These are phyloP conservation scores for Marvania coccoides DNA, from an alignment of 139 green algal genomes.

Conservation along the genomic window DNA sequence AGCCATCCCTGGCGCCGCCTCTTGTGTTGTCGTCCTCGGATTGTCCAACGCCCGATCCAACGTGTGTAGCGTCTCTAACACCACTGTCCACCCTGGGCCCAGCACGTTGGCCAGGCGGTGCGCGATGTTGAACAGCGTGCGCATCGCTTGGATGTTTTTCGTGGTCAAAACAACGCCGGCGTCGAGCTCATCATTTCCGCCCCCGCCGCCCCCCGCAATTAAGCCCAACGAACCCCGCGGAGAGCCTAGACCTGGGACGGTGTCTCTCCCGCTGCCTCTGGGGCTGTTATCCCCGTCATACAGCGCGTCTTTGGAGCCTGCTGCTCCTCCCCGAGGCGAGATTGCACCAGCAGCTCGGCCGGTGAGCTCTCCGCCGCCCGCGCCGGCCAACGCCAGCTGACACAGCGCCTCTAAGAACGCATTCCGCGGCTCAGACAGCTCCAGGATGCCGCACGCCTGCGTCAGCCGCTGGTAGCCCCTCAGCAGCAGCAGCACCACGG, in stretches of 20 bases:
- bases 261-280: not conserved
- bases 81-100: constrained; percentile 52
- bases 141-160: constrained; percentile 75
- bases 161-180: constrained; percentile 38
- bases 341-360: not conserved
- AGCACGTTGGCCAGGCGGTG: constrained; percentile 53
- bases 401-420: constrained; percentile 68
- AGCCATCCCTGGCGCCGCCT: not conserved
- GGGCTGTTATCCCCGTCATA: not conserved
- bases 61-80: constrained; percentile 61
- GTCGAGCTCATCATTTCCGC: not conserved
- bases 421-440: constrained; percentile 54
- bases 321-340: not conserved
- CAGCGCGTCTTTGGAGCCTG: not conserved
- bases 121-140: constrained; percentile 76
- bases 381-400: constrained; percentile 47
- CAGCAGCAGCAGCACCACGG: constrained; percentile 35
- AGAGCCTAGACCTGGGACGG: too few relatives aligned
- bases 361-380: not conserved
- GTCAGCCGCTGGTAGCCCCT: constrained; percentile 48
- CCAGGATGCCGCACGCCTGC: constrained; percentile 44
- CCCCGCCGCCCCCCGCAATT: not conserved
- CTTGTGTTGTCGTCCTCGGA: constrained; percentile 52
- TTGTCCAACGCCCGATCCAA: constrained; percentile 67
- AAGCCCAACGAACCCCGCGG: too few relatives aligned